Conservation (phyloP, 1,284 basidiomycete species). For the Ustilago cynodontis region DNA sequence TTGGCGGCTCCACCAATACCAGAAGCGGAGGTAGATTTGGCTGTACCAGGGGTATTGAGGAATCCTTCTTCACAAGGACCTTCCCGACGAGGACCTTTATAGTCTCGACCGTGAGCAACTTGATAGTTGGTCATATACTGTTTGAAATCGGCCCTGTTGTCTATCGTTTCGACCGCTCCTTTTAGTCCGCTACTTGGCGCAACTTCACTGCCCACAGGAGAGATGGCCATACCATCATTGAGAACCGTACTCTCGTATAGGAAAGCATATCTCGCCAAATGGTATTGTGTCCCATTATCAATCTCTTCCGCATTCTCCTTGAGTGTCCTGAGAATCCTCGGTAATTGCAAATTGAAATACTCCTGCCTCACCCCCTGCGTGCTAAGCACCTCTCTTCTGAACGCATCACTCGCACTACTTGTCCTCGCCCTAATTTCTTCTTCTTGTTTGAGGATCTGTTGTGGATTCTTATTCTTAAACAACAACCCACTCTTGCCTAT, state of each 20-base stretch:
- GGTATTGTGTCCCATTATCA: slow-evolving; percentile 96
- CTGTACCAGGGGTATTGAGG: slow-evolving; percentile 41
- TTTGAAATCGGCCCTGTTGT: slow-evolving; percentile 94
- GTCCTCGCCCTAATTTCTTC: slow-evolving; percentile 90
- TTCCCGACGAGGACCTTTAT: slow-evolving; percentile 69
- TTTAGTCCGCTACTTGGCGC: slow-evolving; percentile 77
- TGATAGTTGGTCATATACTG: slow-evolving; percentile 97
- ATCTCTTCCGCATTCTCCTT: slow-evolving; percentile 97
- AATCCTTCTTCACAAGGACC: slow-evolving; percentile 70
- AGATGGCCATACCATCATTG: slow-evolving; percentile 85
- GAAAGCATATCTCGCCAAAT: slow-evolving; percentile 93
- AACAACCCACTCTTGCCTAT: slow-evolving; percentile 90
- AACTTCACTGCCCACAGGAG: slow-evolving; percentile 75
- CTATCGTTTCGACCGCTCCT: slow-evolving; percentile 87
- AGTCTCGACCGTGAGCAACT: slow-evolving; percentile 78
- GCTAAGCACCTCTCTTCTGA: slow-evolving; percentile 89
- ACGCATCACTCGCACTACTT: slow-evolving; percentile 86
- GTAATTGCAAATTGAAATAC: slow-evolving; percentile 94
- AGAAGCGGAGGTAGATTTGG: slow-evolving; percentile 4
- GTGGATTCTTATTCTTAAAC: slow-evolving; percentile 89
- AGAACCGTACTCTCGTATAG: slow-evolving; percentile 90
- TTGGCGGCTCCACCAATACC: not conserved
- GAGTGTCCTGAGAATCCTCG: slow-evolving; percentile 88
- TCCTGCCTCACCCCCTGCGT: slow-evolving; percentile 92
- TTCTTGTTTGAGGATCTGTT: slow-evolving; percentile 91